A percentile compares a stretch with the other conserved stretches of the same genome.
Evolutionary conservation across 305 asterid genomes (phyloP).

Genomic region (Solanum hybrid): DNA sequence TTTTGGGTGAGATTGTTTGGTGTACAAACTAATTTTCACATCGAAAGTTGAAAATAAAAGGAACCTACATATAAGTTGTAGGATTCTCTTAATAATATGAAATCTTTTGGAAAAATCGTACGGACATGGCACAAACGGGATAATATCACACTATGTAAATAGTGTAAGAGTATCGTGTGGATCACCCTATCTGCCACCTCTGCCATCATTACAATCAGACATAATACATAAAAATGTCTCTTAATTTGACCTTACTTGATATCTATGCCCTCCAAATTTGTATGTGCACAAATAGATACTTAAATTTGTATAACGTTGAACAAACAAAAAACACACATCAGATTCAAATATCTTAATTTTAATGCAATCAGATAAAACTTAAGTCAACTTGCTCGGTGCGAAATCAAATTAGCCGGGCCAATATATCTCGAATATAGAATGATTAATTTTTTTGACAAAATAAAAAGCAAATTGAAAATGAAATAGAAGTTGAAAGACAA

Average conservation of each 20-base stretch:
- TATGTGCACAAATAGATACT: background rate
- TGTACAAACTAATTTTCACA: background rate
- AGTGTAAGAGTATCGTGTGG: background rate
- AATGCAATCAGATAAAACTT: background rate
- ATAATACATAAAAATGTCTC: no score
- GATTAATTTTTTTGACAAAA: background rate
- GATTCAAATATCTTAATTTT: background rate
- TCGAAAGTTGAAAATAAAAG: background rate
- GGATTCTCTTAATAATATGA: background rate
- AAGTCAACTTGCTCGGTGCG: accelerated
- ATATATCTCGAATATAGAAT: background rate
- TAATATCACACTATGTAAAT: background rate
- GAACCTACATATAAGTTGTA: background rate
- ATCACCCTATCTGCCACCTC: background rate
- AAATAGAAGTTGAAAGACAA: background rate
- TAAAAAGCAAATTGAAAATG: background rate
- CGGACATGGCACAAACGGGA: accelerated
- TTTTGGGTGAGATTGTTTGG: background rate
- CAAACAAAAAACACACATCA: background rate
- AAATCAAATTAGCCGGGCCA: background rate
- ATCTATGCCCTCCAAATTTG: no score
- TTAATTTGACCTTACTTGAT: no score
- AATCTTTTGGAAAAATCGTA: background rate
- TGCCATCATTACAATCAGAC: background rate
- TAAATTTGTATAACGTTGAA: background rate